Percentiles rank a stretch among this genome's conserved stretches.
Conservation (phyloP, 129 eudicot species). For the Flaveria sonorensis region DNA sequence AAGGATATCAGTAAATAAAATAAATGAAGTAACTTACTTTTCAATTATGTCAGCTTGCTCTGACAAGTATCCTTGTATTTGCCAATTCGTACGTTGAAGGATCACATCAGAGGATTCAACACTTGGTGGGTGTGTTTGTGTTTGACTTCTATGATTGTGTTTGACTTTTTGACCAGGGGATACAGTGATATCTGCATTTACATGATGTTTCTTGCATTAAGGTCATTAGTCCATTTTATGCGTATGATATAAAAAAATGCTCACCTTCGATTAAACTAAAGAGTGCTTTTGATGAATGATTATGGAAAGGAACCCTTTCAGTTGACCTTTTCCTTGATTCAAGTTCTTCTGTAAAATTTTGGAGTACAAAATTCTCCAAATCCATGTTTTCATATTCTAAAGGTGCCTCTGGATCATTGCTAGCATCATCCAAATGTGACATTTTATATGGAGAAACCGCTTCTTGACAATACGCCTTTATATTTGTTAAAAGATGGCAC, state of each 20-base stretch:
- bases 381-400: slow-evolving; percentile 82
- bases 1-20: background rate
- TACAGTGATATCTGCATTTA: slow-evolving; percentile 52
- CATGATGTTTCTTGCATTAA: slow-evolving; percentile 15
- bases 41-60: slow-evolving; percentile 83
- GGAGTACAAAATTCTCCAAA: slow-evolving; percentile 63
- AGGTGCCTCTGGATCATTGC: slow-evolving; percentile 50
- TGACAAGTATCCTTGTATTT: slow-evolving; percentile 85
- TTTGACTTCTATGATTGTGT: slow-evolving; percentile 35
- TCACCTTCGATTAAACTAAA: slow-evolving; percentile 68
- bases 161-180: slow-evolving; percentile 47
- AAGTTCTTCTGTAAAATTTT: slow-evolving; percentile 59
- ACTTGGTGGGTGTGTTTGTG: slow-evolving; percentile 22
- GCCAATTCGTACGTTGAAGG: slow-evolving; percentile 84
- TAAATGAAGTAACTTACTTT: slow-evolving; percentile 46
- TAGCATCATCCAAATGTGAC: slow-evolving; percentile 61
- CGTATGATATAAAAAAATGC: background rate
- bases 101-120: slow-evolving; percentile 46
- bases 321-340: slow-evolving; percentile 61
- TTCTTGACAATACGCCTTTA: slow-evolving; percentile 74
- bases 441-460: slow-evolving; percentile 48
- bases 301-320: slow-evolving; percentile 63
- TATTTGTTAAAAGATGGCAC: slow-evolving; percentile 76
- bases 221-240: background rate
- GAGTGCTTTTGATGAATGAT: slow-evolving; percentile 68